Percentiles rank a stretch among this genome's conserved stretches.
phyloP scores from a whole-genome alignment of 1,284 basidiomycete species.

The Cutaneotrichosporon arboriforme region DNA sequence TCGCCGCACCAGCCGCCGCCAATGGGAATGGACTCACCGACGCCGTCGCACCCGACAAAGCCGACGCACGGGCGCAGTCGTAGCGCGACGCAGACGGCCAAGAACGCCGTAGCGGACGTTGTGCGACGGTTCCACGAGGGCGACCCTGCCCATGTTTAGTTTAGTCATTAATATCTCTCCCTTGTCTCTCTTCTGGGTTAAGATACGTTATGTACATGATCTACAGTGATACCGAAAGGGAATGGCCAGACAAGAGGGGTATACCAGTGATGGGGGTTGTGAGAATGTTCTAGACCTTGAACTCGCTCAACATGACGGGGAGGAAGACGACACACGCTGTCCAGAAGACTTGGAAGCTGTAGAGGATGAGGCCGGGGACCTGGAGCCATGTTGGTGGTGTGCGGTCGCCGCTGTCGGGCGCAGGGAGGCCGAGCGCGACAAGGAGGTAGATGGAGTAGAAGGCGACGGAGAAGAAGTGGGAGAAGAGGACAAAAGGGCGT shows the following conservation, averaged over 20 bases:
- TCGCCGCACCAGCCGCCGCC: background rate
- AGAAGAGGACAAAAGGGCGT: conserved; percentile 69
- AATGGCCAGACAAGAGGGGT: background rate
- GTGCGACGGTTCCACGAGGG: conserved; percentile 27
- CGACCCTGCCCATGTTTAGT: background rate
- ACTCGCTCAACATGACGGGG: conserved; percentile 80
- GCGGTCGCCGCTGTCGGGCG: conserved; percentile 5
- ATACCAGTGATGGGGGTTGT: conserved; percentile 1
- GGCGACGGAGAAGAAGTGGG: conserved; percentile 93
- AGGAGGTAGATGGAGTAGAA: conserved; percentile 86
- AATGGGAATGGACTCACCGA: background rate
- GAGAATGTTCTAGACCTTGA: conserved; percentile 38
- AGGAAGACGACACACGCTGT: conserved; percentile 79
- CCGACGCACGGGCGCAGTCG: conserved; percentile 27
- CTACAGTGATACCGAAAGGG: background rate
- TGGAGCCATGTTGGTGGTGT: conserved; percentile 52
- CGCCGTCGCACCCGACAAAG: background rate
- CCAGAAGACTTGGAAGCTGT: conserved; percentile 65
- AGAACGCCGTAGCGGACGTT: conserved; percentile 45
- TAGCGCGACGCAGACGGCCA: conserved; percentile 45
- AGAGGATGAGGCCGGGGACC: conserved; percentile 59
- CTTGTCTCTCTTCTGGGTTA: too few species aligned
- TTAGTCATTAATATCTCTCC: background rate
- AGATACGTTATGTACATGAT: conserved; percentile 6
- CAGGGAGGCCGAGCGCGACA: conserved; percentile 62